phyloP scores from a whole-genome alignment of 2,329 filamentous ascomycete species.

The Fusarium coffeatum region DNA sequence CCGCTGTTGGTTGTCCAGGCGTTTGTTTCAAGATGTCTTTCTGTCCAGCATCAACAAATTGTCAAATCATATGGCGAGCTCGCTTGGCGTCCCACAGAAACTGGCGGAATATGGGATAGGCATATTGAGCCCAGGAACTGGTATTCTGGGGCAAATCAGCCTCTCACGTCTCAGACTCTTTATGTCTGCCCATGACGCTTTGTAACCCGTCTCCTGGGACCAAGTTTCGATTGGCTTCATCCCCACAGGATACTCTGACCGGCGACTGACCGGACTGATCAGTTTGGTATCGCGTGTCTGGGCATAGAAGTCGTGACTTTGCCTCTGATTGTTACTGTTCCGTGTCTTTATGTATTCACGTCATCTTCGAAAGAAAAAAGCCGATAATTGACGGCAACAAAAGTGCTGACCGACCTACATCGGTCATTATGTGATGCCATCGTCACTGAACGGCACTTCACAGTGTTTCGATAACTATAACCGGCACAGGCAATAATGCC shows the following conservation, averaged over 20 bases:
- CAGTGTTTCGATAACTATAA: constrained; percentile 29
- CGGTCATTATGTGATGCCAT: constrained; percentile 23
- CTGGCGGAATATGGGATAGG: constrained; percentile 38
- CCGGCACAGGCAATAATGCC: constrained; percentile 34
- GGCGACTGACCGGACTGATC: constrained; percentile 10
- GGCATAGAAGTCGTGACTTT: constrained; percentile 15
- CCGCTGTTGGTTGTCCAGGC: constrained; percentile 44
- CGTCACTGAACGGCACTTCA: constrained; percentile 31
- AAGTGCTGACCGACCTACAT: neutral
- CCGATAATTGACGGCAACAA: neutral
- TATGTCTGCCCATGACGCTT: constrained; percentile 38
- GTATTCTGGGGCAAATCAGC: constrained; percentile 28
- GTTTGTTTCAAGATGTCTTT: constrained; percentile 47
- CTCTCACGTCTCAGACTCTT: constrained; percentile 27
- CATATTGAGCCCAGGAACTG: constrained; percentile 28
- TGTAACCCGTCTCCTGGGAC: constrained; percentile 35
- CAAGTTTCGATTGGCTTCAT: constrained; percentile 41
- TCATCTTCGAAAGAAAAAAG: neutral
- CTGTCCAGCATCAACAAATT: constrained; percentile 22
- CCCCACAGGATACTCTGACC: constrained; percentile 34
- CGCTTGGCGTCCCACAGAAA: constrained; percentile 25
- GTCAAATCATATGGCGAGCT: constrained; percentile 39
- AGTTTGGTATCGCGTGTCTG: constrained; percentile 17
- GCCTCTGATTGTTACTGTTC: neutral
- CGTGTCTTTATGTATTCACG: neutral